Percentiles rank a stretch among this genome's conserved stretches.
phyloP scores from a whole-genome alignment of 164 flowering plant species.

The Vitis rupestris region DNA sequence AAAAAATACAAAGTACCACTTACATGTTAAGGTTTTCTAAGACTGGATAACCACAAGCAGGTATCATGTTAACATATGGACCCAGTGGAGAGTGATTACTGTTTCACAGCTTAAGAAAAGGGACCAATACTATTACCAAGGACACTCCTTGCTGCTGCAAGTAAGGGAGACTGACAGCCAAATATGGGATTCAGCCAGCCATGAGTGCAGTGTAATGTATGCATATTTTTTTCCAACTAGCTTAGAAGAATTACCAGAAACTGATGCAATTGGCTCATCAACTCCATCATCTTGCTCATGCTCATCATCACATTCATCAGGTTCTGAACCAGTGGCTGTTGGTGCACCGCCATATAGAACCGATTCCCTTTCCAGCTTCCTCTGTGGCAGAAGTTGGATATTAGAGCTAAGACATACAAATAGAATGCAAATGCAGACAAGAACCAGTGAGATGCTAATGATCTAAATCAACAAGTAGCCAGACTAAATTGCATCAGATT shows the following conservation, averaged over 20 bases:
- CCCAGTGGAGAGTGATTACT: too few species aligned
- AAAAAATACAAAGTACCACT: too few species aligned
- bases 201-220: background rate
- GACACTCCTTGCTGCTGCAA: too few species aligned
- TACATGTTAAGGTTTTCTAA: too few species aligned
- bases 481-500: too few species aligned
- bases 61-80: too few species aligned
- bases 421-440: background rate
- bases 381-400: slow-evolving; percentile 32
- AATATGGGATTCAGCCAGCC: too few species aligned
- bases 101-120: too few species aligned
- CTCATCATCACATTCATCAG: slow-evolving; percentile 37
- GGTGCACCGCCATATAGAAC: slow-evolving; percentile 53
- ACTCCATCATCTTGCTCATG: slow-evolving; percentile 40
- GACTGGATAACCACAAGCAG: too few species aligned
- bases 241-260: slow-evolving; percentile 38
- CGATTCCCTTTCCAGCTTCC: slow-evolving; percentile 61
- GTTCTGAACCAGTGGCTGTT: slow-evolving; percentile 28
- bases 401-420: background rate
- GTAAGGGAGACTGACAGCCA: background rate
- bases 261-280: slow-evolving; percentile 32
- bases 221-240: background rate
- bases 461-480: too few species aligned
- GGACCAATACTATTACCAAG: too few species aligned
- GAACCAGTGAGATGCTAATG: too few species aligned